Conservation (phyloP, 1,284 basidiomycete genomes). For the Puccinia triticina region DNA sequence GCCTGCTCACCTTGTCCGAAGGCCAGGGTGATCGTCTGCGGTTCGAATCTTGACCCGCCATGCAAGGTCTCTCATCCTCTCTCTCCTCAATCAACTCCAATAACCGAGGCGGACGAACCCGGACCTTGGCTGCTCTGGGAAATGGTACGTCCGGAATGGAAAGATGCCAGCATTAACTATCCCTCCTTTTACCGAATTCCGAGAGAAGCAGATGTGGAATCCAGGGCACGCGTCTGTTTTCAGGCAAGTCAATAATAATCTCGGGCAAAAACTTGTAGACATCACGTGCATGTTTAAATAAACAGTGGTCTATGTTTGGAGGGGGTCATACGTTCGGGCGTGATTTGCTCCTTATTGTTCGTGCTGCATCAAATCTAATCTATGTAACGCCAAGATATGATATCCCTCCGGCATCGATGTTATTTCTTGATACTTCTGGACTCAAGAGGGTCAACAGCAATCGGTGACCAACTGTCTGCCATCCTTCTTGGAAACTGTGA, state of each 20-base stretch:
- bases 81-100: constrained; percentile 17
- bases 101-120: constrained; percentile 53
- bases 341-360: constrained; percentile 53
- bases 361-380: constrained; percentile 26
- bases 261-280: neutral
- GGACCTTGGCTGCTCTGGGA: constrained; percentile 55
- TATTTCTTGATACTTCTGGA: no score
- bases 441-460: no score
- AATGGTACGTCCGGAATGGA: constrained; percentile 53
- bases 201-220: constrained; percentile 54
- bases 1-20: constrained; percentile 53
- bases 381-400: constrained; percentile 3
- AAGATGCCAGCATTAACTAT: constrained; percentile 53
- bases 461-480: no score
- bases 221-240: constrained; percentile 52
- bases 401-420: constrained; percentile 47
- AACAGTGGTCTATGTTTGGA: constrained; percentile 17
- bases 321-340: constrained; percentile 55
- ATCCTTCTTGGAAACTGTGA: no score
- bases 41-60: constrained; percentile 53
- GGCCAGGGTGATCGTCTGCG: constrained; percentile 54
- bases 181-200: constrained; percentile 55
- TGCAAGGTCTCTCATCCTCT: no score
- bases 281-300: neutral
- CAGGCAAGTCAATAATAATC: constrained; percentile 54